A percentile compares a stretch with the other conserved stretches of the same genome.
Evolutionary conservation across 352 stramenopile genomes (phyloP).

Genomic region (Pythium volutum): DNA sequence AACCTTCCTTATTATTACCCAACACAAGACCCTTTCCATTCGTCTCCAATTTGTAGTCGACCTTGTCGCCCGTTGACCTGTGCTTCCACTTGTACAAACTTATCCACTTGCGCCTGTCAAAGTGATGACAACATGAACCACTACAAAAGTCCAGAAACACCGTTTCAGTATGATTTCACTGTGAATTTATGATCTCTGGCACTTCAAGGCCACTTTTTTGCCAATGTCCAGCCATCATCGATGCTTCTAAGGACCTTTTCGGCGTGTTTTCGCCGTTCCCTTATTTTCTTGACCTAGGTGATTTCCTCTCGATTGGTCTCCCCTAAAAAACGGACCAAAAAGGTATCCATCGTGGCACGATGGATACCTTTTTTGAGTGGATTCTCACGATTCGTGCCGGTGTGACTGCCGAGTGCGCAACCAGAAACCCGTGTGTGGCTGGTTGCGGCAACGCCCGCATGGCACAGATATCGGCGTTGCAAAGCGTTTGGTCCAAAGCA

Average conservation of each 20-base stretch:
- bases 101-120: too few relatives aligned
- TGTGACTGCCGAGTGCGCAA: too few relatives aligned
- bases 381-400: too few relatives aligned
- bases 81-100: too few relatives aligned
- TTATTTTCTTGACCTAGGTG: not conserved
- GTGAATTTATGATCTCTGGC: not conserved
- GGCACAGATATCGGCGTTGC: too few relatives aligned
- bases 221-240: not conserved
- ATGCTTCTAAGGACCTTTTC: not conserved
- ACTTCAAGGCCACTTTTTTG: too few relatives aligned
- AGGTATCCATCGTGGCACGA: too few relatives aligned
- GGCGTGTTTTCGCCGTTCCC: slow-evolving; percentile 13
- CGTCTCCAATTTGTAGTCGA: not conserved
- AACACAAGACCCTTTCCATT: not conserved
- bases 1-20: not conserved
- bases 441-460: not conserved
- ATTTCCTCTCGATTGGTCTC: not conserved
- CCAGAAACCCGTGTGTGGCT: too few relatives aligned
- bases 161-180: not conserved
- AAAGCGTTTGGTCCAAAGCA: not conserved
- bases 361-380: too few relatives aligned
- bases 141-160: not conserved
- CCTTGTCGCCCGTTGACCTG: too few relatives aligned
- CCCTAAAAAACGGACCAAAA: not conserved
- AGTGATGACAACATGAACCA: too few relatives aligned